Base-by-base conservation (phyloP, 805 yeast genomes). In the Sungouiozyma intestinalis region DNA sequence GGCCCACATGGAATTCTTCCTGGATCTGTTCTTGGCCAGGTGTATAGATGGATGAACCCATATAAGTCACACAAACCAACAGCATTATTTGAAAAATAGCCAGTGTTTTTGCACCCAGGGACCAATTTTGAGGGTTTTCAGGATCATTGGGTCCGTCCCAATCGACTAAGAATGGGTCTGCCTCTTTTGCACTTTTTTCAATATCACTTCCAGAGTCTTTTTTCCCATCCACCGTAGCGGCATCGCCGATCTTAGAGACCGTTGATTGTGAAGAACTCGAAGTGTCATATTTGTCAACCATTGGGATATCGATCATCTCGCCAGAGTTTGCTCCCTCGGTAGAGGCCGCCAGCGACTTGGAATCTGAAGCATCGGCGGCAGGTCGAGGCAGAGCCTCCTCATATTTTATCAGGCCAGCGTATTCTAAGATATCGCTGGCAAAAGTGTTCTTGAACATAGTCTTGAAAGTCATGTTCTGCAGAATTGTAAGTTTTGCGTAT, bases 101-200 rank as follows among this genome's bases (percentile, higher is more conserved):
- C 21, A 71, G 38, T 2, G 55, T 29, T 51, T 72, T 74, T 40
- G 67, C 63, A 29, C 45, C 38, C 0, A 53, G 20, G 0, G 77
- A 64, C 85, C 85, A 79, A 52, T 75, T 76, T 16, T 60, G 52
- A 0, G 85, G 85, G 48, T 73, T 60, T 44, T 72, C 77, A 1
- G 77, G 73, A 51, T 76, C 82, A 40, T 69, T 69, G 1, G 50
- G 45, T 8, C 55, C 58, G 15, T 48, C 40, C 53, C 53, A 58
- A 8, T 44, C 52, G 1, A 58, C 56, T 17, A 56, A 37, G 37
- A 50, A 55, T 11, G 58, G 60, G 34, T 65, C 71, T 14, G 13
- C 29, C 3, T 18, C 31, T 18, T 35, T 33, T 24, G 29, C 29
- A 3, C 16, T 35, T 3, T 32, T 19, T 15, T 35, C 35, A 4